Conservation (phyloP, 2,329 filamentous ascomycete genomes). For the Colletotrichum australisinense region DNA sequence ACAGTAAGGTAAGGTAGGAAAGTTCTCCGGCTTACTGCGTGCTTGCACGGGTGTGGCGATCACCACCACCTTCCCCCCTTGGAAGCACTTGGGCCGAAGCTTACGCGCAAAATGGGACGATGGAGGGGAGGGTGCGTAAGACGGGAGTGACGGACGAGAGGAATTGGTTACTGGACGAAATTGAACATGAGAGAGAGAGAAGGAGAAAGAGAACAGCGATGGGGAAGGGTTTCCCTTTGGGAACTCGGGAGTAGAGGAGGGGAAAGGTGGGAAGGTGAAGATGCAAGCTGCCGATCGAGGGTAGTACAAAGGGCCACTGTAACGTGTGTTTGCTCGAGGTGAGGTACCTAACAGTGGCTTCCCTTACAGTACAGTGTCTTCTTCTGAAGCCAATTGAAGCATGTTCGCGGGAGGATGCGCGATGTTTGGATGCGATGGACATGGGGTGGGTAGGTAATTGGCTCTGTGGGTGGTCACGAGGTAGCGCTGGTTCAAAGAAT, state of each 20-base stretch:
- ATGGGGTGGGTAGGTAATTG: no score
- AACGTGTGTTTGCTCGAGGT: background rate
- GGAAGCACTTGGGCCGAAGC: constrained; percentile 24
- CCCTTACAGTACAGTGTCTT: no score
- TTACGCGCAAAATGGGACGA: background rate
- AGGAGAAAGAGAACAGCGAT: background rate
- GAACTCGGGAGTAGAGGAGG: background rate
- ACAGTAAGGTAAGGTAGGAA: background rate
- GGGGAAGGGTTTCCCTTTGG: background rate
- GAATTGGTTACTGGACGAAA: background rate
- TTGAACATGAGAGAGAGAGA: background rate
- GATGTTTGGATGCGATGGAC: no score
- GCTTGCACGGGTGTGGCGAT: constrained; percentile 2
- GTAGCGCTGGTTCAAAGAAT: no score
- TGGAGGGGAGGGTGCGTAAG: background rate
- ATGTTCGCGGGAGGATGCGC: no score
- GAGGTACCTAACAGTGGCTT: no score
- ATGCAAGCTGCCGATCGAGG: background rate
- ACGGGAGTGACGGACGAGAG: background rate
- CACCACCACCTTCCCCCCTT: constrained; percentile 27
- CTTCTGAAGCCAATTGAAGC: no score
- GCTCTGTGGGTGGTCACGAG: no score
- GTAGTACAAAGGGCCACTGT: background rate
- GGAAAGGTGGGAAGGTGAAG: no score
- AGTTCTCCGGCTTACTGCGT: background rate